Percentiles rank a stretch among this genome's conserved stretches.
Conservation (phyloP, 352 stramenopile species). For the Pythium sukuiense region DNA sequence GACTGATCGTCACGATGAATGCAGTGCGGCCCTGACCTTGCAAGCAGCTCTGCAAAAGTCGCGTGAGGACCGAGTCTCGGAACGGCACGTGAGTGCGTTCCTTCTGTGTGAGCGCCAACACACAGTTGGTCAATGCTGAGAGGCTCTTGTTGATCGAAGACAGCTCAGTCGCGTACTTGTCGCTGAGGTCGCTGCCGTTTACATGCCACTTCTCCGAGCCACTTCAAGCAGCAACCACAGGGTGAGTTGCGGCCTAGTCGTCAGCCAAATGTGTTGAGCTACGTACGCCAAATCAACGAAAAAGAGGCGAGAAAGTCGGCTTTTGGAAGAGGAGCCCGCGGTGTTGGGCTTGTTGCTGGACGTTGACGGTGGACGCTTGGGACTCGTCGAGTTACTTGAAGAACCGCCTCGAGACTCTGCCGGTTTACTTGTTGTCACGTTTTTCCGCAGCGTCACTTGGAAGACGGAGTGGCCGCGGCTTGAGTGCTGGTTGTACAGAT, state of each 20-base stretch:
- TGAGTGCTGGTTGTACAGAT: slow-evolving; percentile 73
- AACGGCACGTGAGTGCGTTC: slow-evolving; percentile 59
- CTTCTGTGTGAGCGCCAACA: slow-evolving; percentile 64
- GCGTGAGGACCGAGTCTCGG: slow-evolving; percentile 68
- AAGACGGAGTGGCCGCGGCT: slow-evolving; percentile 74
- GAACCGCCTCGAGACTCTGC: background rate
- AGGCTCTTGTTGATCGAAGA: slow-evolving; percentile 77
- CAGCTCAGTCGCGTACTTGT: slow-evolving; percentile 66
- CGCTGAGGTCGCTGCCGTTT: slow-evolving; percentile 46
- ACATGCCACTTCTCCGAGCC: slow-evolving; percentile 74
- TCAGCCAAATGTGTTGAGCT: background rate
- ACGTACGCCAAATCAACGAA: slow-evolving; percentile 76
- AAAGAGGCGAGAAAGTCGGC: slow-evolving; percentile 52
- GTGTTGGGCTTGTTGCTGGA: slow-evolving; percentile 1
- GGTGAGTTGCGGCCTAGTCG: background rate
- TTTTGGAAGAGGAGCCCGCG: slow-evolving; percentile 24
- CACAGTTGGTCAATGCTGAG: slow-evolving; percentile 71
- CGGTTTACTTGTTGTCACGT: slow-evolving; percentile 14
- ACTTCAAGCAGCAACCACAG: slow-evolving; percentile 25
- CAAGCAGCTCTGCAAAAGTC: slow-evolving; percentile 65
- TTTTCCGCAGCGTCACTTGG: slow-evolving; percentile 60
- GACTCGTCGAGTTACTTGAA: slow-evolving; percentile 6
- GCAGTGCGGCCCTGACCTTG: slow-evolving; percentile 49
- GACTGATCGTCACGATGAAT: slow-evolving; percentile 73
- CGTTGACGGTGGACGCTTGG: slow-evolving; percentile 2